phyloP scores from a whole-genome alignment of 2,329 filamentous ascomycete species.

The Karstenula rhodostoma region DNA sequence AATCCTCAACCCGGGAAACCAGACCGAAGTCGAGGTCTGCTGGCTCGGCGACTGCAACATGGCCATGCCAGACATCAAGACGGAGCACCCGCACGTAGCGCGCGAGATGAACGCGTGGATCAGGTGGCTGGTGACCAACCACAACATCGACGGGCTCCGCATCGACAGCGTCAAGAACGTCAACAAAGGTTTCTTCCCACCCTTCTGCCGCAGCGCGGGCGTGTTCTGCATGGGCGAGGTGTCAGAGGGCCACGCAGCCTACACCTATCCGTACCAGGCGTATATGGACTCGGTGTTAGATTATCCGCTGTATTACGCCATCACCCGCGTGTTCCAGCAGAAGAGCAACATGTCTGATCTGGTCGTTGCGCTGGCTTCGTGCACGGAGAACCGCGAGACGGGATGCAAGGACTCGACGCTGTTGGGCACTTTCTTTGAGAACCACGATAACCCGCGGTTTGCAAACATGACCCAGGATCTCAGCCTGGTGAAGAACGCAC shows the following conservation, averaged over 20 bases:
- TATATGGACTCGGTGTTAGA: slow-evolving; percentile 65
- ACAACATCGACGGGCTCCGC: slow-evolving; percentile 59
- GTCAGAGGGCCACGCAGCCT: slow-evolving; percentile 39
- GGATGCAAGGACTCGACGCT: slow-evolving; percentile 25
- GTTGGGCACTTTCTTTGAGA: slow-evolving; percentile 37
- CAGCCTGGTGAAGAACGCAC: slow-evolving; percentile 35
- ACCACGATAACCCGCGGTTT: slow-evolving; percentile 40
- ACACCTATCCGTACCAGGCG: slow-evolving; percentile 43
- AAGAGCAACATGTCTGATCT: slow-evolving; percentile 13
- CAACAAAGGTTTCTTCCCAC: slow-evolving; percentile 63
- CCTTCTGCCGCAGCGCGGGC: slow-evolving; percentile 60
- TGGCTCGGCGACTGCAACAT: slow-evolving; percentile 28
- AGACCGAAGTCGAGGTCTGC: slow-evolving; percentile 25
- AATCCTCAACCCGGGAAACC: slow-evolving; percentile 20
- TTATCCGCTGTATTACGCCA: slow-evolving; percentile 57
- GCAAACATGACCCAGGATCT: slow-evolving; percentile 28
- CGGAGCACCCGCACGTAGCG: slow-evolving; percentile 18
- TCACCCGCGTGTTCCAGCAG: slow-evolving; percentile 14
- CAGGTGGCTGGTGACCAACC: slow-evolving; percentile 19
- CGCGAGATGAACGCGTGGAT: slow-evolving; percentile 20
- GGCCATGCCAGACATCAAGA: slow-evolving; percentile 28
- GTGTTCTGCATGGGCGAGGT: slow-evolving; percentile 53
- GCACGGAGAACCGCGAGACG: slow-evolving; percentile 13
- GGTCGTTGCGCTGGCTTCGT: slow-evolving; percentile 9
- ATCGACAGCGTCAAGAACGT: slow-evolving; percentile 68